Percentiles rank a stretch among this genome's conserved stretches.
Conservation (phyloP, 2,329 filamentous ascomycete species). For the Botrytis fragariae region DNA sequence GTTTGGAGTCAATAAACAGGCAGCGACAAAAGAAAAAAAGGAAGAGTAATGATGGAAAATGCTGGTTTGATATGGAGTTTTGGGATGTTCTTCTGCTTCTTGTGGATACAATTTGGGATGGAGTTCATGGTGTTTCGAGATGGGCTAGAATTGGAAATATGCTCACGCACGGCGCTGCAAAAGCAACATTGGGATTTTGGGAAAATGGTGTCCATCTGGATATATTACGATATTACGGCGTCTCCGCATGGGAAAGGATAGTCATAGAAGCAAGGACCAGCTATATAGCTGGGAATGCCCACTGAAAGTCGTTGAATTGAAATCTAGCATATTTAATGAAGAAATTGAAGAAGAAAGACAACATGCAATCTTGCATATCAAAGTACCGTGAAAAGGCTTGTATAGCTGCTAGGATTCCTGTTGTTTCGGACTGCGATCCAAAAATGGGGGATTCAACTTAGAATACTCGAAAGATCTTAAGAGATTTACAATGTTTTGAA, state of each 20-base stretch:
- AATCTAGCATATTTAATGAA: not conserved
- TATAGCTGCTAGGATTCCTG: not conserved
- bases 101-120: not conserved
- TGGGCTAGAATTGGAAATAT: not conserved
- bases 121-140: not conserved
- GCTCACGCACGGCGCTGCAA: not conserved
- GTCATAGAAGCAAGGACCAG: not conserved
- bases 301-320: not conserved
- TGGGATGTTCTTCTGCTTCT: not conserved
- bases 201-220: not conserved
- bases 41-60: not conserved
- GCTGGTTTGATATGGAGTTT: not conserved
- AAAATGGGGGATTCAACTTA: accelerated
- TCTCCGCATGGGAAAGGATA: not conserved
- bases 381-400: not conserved
- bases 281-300: not conserved
- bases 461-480: not conserved
- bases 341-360: not conserved
- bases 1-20: not conserved
- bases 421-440: not conserved
- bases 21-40: not conserved
- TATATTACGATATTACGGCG: not conserved
- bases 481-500: not conserved
- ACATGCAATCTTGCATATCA: not conserved
- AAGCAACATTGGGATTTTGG: not conserved